Conservation (phyloP, 2,329 filamentous ascomycete genomes). For the Alternaria sp. region DNA sequence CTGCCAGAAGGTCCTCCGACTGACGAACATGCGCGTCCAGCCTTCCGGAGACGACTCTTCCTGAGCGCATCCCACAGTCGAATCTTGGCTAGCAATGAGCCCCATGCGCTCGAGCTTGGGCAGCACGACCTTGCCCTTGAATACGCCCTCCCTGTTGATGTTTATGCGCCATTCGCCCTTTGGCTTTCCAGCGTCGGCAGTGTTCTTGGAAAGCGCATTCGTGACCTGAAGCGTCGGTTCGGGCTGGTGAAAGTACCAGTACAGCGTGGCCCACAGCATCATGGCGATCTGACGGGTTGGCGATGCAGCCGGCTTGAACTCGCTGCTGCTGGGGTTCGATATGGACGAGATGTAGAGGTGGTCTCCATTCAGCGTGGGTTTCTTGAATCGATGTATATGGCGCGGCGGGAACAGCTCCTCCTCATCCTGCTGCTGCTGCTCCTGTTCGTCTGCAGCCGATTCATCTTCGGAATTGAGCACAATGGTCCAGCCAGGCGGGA, state of each 20-base stretch:
- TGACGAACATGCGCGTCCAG: conserved; percentile 85
- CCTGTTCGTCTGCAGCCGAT: conserved; percentile 27
- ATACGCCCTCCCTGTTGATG: conserved; percentile 85
- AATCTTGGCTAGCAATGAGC: conserved; percentile 77
- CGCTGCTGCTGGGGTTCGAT: conserved; percentile 79
- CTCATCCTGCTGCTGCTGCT: conserved; percentile 47
- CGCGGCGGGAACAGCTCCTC: conserved; percentile 44
- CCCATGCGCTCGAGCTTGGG: conserved; percentile 96
- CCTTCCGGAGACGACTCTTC: conserved; percentile 69
- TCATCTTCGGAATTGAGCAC: conserved; percentile 75
- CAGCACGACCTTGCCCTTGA: conserved; percentile 81
- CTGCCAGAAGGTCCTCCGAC: conserved; percentile 87
- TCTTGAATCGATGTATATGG: conserved; percentile 70
- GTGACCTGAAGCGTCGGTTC: conserved; percentile 71
- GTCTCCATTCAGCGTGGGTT: conserved; percentile 80
- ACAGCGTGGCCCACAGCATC: conserved; percentile 94
- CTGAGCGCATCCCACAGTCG: conserved; percentile 72
- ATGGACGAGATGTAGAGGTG: conserved; percentile 91
- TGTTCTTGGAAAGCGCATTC: conserved; percentile 69
- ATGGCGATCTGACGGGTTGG: conserved; percentile 90
- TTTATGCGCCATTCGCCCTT: conserved; percentile 86
- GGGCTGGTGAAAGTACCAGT: conserved; percentile 96
- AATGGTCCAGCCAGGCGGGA: conserved; percentile 89
- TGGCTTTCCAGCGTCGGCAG: conserved; percentile 73
- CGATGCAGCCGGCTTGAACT: conserved; percentile 81